A percentile compares a stretch with the other conserved stretches of the same genome.
Conservation (phyloP, 345 rosid species). For the Gossypium thurberi region DNA sequence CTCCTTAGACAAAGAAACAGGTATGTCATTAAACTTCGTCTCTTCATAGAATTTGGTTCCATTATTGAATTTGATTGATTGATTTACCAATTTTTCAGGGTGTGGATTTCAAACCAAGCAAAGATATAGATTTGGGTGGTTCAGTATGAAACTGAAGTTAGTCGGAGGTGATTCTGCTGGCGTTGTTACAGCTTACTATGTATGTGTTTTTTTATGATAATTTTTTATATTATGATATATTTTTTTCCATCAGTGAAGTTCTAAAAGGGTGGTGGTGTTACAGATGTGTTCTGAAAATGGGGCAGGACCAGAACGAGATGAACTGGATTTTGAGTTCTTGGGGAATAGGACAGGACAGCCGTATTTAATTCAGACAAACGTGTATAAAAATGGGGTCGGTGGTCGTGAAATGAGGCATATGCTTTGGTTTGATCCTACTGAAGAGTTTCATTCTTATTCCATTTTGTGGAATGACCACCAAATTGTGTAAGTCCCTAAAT, state of each 20-base stretch:
- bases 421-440: slow-evolving; percentile 96
- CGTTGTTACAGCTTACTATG: slow-evolving; percentile 93
- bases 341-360: slow-evolving; percentile 92
- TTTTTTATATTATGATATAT: too few relatives aligned
- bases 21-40: slow-evolving; percentile 20
- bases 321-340: slow-evolving; percentile 87
- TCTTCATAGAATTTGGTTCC: slow-evolving; percentile 1
- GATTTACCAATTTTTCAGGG: slow-evolving; percentile 29
- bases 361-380: slow-evolving; percentile 79
- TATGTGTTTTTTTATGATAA: slow-evolving; percentile 18
- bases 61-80: background rate
- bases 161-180: slow-evolving; percentile 98
- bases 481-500: slow-evolving; percentile 45
- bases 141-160: slow-evolving; percentile 90
- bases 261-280: background rate
- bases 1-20: slow-evolving; percentile 85
- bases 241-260: background rate
- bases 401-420: slow-evolving; percentile 84
- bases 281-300: slow-evolving; percentile 69
- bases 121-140: slow-evolving; percentile 93
- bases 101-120: slow-evolving; percentile 96
- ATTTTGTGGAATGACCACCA: slow-evolving; percentile 77
- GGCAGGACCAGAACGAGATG: slow-evolving; percentile 78
- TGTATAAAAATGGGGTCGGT: slow-evolving; percentile 88
- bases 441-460: slow-evolving; percentile 72